Conservation (phyloP, 1,139 yeast species). For the Protomyces pachydermus region DNA sequence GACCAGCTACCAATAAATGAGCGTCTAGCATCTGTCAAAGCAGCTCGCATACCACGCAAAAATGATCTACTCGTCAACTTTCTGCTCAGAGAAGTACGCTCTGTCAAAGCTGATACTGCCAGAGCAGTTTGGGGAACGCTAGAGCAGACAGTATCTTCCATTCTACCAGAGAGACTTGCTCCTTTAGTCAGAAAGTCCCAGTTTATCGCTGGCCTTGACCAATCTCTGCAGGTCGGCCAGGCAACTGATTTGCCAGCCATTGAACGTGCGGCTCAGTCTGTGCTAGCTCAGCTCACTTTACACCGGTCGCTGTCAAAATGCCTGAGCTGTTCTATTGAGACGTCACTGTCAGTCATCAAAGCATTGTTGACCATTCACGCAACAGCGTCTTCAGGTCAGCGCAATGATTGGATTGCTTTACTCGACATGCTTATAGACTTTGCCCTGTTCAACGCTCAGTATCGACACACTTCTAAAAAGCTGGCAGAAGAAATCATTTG, state of each 20-base stretch:
- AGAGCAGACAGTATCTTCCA: background rate
- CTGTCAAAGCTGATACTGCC: background rate
- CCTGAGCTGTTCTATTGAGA: background rate
- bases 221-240: background rate
- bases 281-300: background rate
- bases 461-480: background rate
- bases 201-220: background rate
- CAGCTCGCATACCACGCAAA: background rate
- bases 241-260: background rate
- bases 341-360: background rate
- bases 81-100: background rate
- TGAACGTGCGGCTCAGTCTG: background rate
- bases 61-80: background rate
- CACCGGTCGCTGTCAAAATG: background rate
- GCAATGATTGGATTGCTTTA: background rate
- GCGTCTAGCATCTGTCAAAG: background rate
- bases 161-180: background rate
- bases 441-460: background rate
- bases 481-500: background rate
- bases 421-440: background rate
- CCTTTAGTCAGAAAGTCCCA: background rate
- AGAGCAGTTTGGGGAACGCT: background rate
- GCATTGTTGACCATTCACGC: background rate
- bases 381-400: background rate
- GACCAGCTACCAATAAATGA: background rate